Evolutionary conservation across 371 early-diverging fungal species (phyloP), one percentile per base, ranked within the genome.

Genomic region (Zopfochytrium polystomum): DNA sequence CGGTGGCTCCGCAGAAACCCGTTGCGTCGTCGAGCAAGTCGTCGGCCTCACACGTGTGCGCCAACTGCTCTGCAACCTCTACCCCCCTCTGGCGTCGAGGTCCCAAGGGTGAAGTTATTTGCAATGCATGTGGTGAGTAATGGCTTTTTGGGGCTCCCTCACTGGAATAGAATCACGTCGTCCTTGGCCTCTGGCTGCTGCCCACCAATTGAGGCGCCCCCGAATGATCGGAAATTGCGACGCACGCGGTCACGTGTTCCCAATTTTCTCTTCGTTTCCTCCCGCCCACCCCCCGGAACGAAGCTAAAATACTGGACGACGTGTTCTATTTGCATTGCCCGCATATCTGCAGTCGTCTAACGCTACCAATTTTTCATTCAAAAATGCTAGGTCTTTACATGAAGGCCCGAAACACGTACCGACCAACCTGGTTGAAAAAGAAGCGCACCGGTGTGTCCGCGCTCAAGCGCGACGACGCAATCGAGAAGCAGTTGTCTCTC

Each of bases 61-160:
- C 72, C 7, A 83, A 85, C 66, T 85, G 85, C 62, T 58, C 63
- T n/a, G 80, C 82, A 5, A 77, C 75, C 20, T 66, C 73, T 5
- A 85, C 85, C 6, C 83, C 85, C 13, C 71, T 80, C 1, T 84
- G 85, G 85, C 57, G 85, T 35, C 58, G 80, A 58, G 75, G 77
- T 27, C 67, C 69, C 32, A 71, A 78, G 42, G 79, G 78, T 7
- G 70, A 78, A 48, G 49, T 63, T 32, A 67, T 81, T 22, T 84
- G 84, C 67, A 84, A 84, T 64, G 84, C 84, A 1, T 84, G 59
- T 1, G 59, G 59, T 22, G 22, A 20, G 34, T 49, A 48, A 4
- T 18, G 33, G 9, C n/a, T 13, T 26, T 55, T 1, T n/a, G 23
- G 11, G 2, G 1, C 0, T 13, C 1, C 26, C 1, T 48, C 1